These are phyloP conservation scores for Solanum bulbocastanum DNA, from an alignment of 257 asterid species.

Conservation along the genomic window DNA sequence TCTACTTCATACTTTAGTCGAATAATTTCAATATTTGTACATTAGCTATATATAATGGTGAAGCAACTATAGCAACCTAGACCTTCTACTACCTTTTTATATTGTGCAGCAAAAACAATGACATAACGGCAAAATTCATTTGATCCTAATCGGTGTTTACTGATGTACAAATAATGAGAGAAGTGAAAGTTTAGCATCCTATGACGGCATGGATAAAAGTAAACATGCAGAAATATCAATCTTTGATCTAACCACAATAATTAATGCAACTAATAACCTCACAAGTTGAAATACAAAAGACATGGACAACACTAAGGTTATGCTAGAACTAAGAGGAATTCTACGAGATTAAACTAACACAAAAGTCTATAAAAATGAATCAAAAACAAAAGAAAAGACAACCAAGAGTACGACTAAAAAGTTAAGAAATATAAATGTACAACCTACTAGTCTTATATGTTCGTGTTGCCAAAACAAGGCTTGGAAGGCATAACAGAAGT, in stretches of 20 bases:
- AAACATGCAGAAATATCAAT: not conserved
- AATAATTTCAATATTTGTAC: not conserved
- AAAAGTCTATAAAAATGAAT: no score
- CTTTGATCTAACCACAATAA: constrained; percentile 6
- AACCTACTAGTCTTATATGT: no score
- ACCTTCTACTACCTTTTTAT: not conserved
- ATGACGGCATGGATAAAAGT: not conserved
- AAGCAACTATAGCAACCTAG: not conserved
- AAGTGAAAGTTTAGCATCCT: not conserved
- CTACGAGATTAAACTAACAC: no score
- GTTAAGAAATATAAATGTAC: no score
- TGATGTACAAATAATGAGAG: not conserved
- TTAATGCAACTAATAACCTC: constrained; percentile 12
- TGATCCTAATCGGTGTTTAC: not conserved
- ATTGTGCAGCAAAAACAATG: not conserved
- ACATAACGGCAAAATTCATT: not conserved
- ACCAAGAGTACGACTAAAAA: no score
- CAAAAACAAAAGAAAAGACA: no score
- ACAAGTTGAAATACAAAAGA: no score
- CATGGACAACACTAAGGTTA: no score
- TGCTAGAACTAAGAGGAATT: no score
- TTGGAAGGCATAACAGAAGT: no score
- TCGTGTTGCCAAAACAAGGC: no score
- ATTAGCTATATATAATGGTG: not conserved
- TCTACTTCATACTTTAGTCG: not conserved